Evolutionary conservation across 306 rosid genomes (phyloP), one percentile per base, ranked within the genome.

Genomic region (Carpinus viminea): DNA sequence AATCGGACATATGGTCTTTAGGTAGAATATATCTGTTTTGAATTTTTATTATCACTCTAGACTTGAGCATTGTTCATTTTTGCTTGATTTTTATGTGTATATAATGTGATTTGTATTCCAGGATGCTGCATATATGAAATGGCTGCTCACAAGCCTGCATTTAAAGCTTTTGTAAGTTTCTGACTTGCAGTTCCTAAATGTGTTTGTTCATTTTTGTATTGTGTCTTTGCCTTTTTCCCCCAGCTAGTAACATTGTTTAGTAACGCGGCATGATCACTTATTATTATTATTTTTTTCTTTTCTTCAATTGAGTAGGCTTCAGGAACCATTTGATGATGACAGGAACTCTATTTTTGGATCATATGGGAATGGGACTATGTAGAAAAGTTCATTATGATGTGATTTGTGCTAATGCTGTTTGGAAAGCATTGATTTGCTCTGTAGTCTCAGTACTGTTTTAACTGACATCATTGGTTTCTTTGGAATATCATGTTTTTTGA

Each of bases 1-100:
- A 96, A 85, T 96, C 99, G 45, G 98, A 96, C 82, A 96, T 96
- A 85, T 96, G 99, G 99, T 96, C 99, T 60, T 90, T 96, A 80
- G 99, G 99, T 96, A 77, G 74, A 66, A 13, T 66, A 87, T 61
- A 69, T 61, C 7, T 28, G 20, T 3, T 21, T 6, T 26, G 51
- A 24, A 3, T 80, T 61, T 8, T 53, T 69, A 17, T 38, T 73
- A 38, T 82, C 56, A 43, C 6, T 68, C 70, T 81, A 36, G 55
- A 41, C 73, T 65, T n/a, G n/a, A n/a, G n/a, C n/a, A n/a, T n/a
- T n/a, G n/a, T n/a, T n/a, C n/a, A n/a, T n/a, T n/a, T n/a, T n/a
- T n/a, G n/a, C n/a, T n/a, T 64, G 72, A 74, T 46, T 18, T 69
- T 36, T 72, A 47, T 66, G 34, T 55, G 41, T 77, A 69, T 18